phyloP scores from a whole-genome alignment of 2,329 filamentous ascomycete species.

The Ceratocystis huliohia region DNA sequence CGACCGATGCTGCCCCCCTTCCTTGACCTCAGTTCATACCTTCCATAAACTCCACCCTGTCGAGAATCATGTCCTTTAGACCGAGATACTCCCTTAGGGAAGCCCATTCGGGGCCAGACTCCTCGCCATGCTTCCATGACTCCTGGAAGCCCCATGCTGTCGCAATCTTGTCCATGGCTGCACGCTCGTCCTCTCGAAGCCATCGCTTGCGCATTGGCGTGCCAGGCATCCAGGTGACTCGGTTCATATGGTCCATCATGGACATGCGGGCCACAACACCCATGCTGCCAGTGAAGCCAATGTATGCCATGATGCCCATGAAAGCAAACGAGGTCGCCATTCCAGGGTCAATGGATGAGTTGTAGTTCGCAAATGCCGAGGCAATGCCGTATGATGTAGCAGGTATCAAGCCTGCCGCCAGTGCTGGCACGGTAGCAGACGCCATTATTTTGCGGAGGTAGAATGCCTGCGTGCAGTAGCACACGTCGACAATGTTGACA shows the following conservation, averaged over 20 bases:
- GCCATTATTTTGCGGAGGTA: slow-evolving; percentile 54
- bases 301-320: slow-evolving; percentile 68
- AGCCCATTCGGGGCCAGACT: slow-evolving; percentile 85
- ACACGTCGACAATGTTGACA: slow-evolving; percentile 59
- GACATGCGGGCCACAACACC: slow-evolving; percentile 77
- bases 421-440: slow-evolving; percentile 47
- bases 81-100: slow-evolving; percentile 70
- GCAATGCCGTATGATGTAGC: slow-evolving; percentile 59
- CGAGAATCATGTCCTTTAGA: slow-evolving; percentile 76
- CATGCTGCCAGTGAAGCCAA: slow-evolving; percentile 66
- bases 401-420: slow-evolving; percentile 47
- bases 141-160: slow-evolving; percentile 88
- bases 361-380: slow-evolving; percentile 45
- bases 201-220: slow-evolving; percentile 70
- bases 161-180: slow-evolving; percentile 73
- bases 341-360: slow-evolving; percentile 62
- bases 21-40: slow-evolving; percentile 53
- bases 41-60: slow-evolving; percentile 79
- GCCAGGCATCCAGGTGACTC: slow-evolving; percentile 80
- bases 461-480: slow-evolving; percentile 55
- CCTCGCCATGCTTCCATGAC: slow-evolving; percentile 65
- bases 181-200: slow-evolving; percentile 80
- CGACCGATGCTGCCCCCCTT: neutral
- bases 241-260: slow-evolving; percentile 85
- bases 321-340: slow-evolving; percentile 69